Evolutionary conservation across 1,139 yeast genomes (phyloP).

Genomic region (Magnusiomyces paraingens): DNA sequence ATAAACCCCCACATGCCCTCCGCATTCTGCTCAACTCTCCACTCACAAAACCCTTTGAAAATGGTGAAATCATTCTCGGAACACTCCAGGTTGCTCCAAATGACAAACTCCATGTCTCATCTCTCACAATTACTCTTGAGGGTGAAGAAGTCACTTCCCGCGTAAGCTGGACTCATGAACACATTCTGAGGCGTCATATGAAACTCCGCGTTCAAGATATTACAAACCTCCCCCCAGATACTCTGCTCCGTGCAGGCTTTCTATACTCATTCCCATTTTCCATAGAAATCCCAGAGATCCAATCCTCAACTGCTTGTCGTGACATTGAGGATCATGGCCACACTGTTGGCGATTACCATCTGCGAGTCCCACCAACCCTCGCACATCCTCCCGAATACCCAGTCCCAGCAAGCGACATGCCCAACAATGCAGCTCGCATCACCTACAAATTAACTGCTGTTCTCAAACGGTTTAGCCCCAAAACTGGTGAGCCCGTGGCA

Average conservation of each 20-base stretch:
- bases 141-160: constrained; percentile 1
- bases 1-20: neutral
- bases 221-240: neutral
- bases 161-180: neutral
- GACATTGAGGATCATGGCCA: neutral
- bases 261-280: constrained; percentile 2
- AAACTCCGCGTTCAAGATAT: neutral
- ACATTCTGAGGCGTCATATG: neutral
- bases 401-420: neutral
- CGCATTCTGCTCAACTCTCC: neutral
- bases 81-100: neutral
- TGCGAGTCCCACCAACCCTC: neutral
- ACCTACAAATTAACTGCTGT: neutral
- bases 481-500: neutral
- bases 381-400: neutral
- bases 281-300: constrained; percentile 1
- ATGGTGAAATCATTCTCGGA: constrained; percentile 2
- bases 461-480: neutral
- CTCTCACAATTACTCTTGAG: neutral
- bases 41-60: neutral
- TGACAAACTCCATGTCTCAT: neutral
- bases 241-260: neutral
- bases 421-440: neutral
- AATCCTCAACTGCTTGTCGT: neutral
- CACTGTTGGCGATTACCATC: neutral